Conservation (phyloP, 1,284 basidiomycete genomes). For the Cutaneotrichosporon sp. region DNA sequence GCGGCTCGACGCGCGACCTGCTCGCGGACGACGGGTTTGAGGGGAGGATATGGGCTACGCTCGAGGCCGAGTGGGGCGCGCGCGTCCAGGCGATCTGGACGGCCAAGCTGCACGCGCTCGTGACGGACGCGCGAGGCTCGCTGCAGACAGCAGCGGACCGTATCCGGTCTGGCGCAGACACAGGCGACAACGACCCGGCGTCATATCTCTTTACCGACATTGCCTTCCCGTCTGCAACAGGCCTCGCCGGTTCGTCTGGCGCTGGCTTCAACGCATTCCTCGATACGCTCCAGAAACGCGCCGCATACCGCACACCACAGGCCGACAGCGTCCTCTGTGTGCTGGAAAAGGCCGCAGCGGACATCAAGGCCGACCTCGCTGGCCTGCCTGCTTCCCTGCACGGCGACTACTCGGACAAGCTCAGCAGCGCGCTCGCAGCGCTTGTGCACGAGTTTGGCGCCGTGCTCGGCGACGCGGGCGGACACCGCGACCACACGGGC, state of each 20-base stretch:
- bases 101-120: conserved; percentile 29
- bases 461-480: conserved; percentile 27
- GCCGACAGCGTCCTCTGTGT: conserved; percentile 33
- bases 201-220: conserved; percentile 39
- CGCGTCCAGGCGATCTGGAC: conserved; percentile 42
- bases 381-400: conserved; percentile 24
- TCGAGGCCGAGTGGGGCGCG: conserved; percentile 40
- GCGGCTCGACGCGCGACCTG: conserved; percentile 18
- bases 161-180: conserved; percentile 15
- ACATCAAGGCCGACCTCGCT: conserved; percentile 34
- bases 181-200: conserved; percentile 25
- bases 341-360: conserved; percentile 30
- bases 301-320: conserved; percentile 35
- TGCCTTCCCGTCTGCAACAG: conserved; percentile 29
- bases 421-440: conserved; percentile 18
- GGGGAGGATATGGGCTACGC: conserved; percentile 20
- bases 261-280: conserved; percentile 35
- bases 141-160: conserved; percentile 24
- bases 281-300: conserved; percentile 31
- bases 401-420: conserved; percentile 24
- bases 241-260: conserved; percentile 15
- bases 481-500: conserved; percentile 19
- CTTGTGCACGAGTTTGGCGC: conserved; percentile 28
- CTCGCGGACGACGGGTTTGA: conserved; percentile 29
- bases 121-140: conserved; percentile 18